Percentiles rank a stretch among this genome's conserved stretches.
Conservation (phyloP, 768 basidiomycete species). For the Sarcodon sp. region DNA sequence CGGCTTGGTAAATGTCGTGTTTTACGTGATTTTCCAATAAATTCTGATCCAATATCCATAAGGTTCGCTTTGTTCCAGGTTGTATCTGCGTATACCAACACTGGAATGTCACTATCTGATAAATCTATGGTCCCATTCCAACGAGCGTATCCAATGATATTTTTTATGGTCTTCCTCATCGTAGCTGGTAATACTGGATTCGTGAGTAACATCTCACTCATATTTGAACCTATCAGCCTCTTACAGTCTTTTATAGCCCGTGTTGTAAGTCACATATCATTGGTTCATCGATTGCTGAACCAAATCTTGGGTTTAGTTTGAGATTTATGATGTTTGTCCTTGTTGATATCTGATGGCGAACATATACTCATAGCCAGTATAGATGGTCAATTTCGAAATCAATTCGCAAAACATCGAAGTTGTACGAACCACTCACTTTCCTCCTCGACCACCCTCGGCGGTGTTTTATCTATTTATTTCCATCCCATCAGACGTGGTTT, state of each 20-base stretch:
- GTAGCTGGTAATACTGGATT: conserved; percentile 90
- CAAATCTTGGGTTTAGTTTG: conserved; percentile 30
- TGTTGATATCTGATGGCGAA: neutral
- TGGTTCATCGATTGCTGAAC: neutral
- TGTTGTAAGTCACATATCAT: conserved; percentile 50
- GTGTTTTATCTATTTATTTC: conserved; percentile 86
- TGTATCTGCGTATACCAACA: conserved; percentile 80
- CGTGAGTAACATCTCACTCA: conserved; percentile 39
- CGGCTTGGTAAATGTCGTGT: conserved; percentile 44
- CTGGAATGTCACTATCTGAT: conserved; percentile 80
- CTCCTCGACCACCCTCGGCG: conserved; percentile 90
- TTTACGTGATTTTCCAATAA: neutral
- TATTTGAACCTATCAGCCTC: conserved; percentile 1
- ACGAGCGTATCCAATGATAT: conserved; percentile 68
- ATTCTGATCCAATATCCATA: neutral
- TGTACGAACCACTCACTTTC: conserved; percentile 76
- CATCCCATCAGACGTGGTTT: conserved; percentile 91
- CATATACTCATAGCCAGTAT: conserved; percentile 4
- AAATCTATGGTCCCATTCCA: conserved; percentile 90
- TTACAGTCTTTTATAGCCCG: conserved; percentile 37
- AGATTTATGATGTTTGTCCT: conserved; percentile 70
- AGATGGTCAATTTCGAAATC: conserved; percentile 69
- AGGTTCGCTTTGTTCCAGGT: conserved; percentile 85
- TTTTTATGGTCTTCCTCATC: conserved; percentile 61
- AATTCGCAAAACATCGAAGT: conserved; percentile 42